phyloP scores from a whole-genome alignment of 306 rosid species.

The Pyrus betulifolia region DNA sequence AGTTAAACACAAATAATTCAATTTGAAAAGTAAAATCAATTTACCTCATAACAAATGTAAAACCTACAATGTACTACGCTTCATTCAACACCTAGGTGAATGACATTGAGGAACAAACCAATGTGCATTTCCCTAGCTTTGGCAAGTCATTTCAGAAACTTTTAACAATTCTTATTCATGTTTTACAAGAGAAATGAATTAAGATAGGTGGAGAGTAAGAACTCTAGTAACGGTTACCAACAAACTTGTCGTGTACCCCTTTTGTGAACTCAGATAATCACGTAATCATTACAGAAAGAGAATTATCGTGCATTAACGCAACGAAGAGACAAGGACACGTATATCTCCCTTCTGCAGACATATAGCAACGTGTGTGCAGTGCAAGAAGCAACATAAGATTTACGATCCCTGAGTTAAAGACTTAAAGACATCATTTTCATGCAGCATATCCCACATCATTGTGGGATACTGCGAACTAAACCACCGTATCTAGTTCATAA shows the following conservation, averaged over 20 bases:
- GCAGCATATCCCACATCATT: background rate
- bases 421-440: background rate
- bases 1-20: background rate
- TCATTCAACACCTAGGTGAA: background rate
- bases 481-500: background rate
- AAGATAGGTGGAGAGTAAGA: background rate
- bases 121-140: background rate
- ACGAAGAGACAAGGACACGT: background rate
- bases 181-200: background rate
- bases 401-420: background rate
- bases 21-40: background rate
- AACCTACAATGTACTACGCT: background rate
- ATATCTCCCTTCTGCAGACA: background rate
- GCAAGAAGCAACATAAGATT: background rate
- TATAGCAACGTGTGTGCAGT: background rate
- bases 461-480: background rate
- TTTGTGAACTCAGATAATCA: background rate
- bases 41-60: background rate
- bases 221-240: background rate
- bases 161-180: background rate
- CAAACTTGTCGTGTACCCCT: background rate
- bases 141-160: background rate
- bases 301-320: background rate
- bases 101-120: background rate
- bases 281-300: background rate